Percentiles rank a stretch among this genome's conserved stretches.
phyloP scores from a whole-genome alignment of 306 rosid genomes.

The Prosopis cineraria region DNA sequence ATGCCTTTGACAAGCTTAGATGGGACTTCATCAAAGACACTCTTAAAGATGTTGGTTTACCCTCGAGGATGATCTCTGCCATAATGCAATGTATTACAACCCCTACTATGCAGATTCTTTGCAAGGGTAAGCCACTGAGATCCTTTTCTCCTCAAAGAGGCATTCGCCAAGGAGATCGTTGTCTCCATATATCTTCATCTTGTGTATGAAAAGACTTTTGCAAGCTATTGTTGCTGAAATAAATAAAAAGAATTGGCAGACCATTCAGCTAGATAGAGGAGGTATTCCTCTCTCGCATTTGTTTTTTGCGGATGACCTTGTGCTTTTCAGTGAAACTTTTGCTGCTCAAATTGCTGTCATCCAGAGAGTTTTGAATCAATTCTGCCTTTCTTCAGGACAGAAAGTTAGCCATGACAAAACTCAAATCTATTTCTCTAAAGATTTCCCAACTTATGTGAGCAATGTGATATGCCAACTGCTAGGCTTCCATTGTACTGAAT shows the following conservation, averaged over 20 bases:
- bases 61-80: rapidly evolving
- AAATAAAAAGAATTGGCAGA: rapidly evolving
- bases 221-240: rapidly evolving
- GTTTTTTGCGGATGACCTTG: background rate
- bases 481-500: background rate
- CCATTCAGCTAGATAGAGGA: background rate
- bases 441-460: too few species aligned
- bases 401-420: background rate
- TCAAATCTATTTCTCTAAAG: background rate
- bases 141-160: background rate
- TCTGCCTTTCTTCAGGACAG: background rate
- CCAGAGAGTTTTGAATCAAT: too few species aligned
- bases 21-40: background rate
- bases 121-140: background rate
- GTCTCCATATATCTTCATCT: background rate
- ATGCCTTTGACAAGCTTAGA: background rate
- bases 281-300: background rate
- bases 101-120: background rate
- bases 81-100: background rate
- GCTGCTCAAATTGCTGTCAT: too few species aligned
- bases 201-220: background rate
- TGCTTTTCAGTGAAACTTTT: too few species aligned
- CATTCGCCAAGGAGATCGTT: background rate
- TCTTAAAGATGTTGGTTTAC: background rate
- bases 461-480: too few species aligned